Conservation (phyloP, 1,284 basidiomycete species). For the Naganishia albida region DNA sequence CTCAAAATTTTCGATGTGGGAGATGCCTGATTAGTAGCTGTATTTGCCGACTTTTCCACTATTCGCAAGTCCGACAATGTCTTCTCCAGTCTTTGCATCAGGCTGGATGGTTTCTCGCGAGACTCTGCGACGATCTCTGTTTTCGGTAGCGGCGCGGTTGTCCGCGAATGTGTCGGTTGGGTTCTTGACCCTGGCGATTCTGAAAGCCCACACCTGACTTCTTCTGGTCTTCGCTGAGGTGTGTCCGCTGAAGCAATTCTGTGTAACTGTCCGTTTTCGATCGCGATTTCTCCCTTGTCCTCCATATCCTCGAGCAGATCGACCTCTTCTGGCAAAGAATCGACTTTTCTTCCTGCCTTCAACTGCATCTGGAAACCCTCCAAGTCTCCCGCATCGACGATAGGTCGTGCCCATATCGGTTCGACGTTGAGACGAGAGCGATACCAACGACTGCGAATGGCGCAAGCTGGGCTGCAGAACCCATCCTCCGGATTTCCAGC, state of each 20-base stretch:
- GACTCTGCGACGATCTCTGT: slow-evolving; percentile 27
- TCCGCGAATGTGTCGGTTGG: neutral
- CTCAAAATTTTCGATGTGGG: no score
- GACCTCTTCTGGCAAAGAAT: slow-evolving; percentile 7
- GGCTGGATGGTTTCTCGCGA: slow-evolving; percentile 19
- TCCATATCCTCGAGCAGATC: slow-evolving; percentile 33
- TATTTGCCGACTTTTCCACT: neutral
- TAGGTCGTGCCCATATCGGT: slow-evolving; percentile 26
- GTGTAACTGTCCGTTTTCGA: slow-evolving; percentile 16
- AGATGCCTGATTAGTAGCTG: no score
- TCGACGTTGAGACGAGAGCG: slow-evolving; percentile 18
- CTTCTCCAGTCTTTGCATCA: slow-evolving; percentile 21
- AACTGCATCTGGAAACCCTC: slow-evolving; percentile 14
- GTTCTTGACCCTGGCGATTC: neutral
- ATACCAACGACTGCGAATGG: slow-evolving; percentile 28
- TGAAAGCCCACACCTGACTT: neutral
- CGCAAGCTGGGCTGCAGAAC: slow-evolving; percentile 29
- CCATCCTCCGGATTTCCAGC: slow-evolving; percentile 28
- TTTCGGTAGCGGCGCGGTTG: neutral
- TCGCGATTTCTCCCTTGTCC: slow-evolving; percentile 28
- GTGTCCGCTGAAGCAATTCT: neutral
- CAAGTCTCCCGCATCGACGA: slow-evolving; percentile 19
- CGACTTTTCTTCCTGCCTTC: neutral
- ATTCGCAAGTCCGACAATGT: slow-evolving; percentile 23
- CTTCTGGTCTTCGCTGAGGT: neutral